phyloP scores from a whole-genome alignment of 306 rosid genomes.

The Herpetospermum pedunculosum region DNA sequence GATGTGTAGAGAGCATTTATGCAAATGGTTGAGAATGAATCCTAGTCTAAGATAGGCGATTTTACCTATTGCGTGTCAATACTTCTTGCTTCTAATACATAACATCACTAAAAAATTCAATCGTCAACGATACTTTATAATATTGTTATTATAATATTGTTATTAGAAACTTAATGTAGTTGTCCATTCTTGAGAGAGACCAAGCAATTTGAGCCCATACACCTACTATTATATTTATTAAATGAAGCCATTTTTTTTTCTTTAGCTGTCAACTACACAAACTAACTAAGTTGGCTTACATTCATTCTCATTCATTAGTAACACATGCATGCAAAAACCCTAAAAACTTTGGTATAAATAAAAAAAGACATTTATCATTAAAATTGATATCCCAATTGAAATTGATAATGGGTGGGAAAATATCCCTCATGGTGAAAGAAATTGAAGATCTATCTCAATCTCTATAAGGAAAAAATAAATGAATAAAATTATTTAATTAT shows the following conservation, averaged over 20 bases:
- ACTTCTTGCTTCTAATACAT: background rate
- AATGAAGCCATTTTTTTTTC: background rate
- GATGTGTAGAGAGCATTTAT: background rate
- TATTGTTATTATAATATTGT: background rate
- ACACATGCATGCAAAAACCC: constrained; percentile 1
- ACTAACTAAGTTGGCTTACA: constrained; percentile 5
- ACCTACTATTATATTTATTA: background rate
- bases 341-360: background rate
- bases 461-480: background rate
- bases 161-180: background rate
- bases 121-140: background rate
- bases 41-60: background rate
- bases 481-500: no score
- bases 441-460: background rate
- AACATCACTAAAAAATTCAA: background rate
- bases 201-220: background rate
- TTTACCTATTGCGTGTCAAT: background rate
- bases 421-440: constrained; percentile 2
- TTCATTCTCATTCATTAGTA: constrained; percentile 10
- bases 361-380: background rate
- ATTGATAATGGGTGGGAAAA: background rate
- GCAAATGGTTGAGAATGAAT: background rate
- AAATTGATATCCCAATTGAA: background rate
- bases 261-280: constrained; percentile 9
- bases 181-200: background rate